phyloP scores from a whole-genome alignment of 169 alveolate genomes.

The Theileria parva region DNA sequence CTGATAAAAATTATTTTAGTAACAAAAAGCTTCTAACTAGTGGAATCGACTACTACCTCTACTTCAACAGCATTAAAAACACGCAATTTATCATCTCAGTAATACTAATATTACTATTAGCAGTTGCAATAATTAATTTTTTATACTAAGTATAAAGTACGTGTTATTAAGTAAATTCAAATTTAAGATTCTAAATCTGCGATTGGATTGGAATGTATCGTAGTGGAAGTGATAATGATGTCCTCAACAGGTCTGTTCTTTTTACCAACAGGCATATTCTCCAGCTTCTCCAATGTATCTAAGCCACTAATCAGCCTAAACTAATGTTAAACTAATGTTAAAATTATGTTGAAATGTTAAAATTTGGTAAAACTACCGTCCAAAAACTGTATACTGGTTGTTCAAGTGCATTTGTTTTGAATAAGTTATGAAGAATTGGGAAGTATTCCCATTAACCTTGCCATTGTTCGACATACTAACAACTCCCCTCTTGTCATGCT shows the following conservation, averaged over 20 bases:
- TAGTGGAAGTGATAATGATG: conserved; percentile 71
- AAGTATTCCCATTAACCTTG: conserved; percentile 87
- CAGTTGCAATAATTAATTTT: conserved; percentile 30
- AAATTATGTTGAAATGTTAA: too few species aligned
- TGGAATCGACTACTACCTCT: conserved; percentile 62
- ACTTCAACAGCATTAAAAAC: conserved; percentile 22
- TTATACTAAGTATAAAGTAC: background rate
- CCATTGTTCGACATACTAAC: conserved; percentile 91
- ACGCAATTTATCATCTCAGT: background rate
- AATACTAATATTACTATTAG: conserved; percentile 4
- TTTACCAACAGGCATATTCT: conserved; percentile 84
- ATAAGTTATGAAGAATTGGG: conserved; percentile 90
- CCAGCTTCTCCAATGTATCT: conserved; percentile 88
- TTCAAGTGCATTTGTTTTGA: conserved; percentile 89
- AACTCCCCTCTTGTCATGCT: conserved; percentile 88
- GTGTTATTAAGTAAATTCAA: background rate
- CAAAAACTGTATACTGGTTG: conserved; percentile 89
- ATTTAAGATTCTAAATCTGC: conserved; percentile 79
- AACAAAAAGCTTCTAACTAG: conserved; percentile 41
- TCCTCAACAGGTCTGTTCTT: conserved; percentile 81
- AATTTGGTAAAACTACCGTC: conserved; percentile 69
- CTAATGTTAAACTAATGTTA: too few species aligned
- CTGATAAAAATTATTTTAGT: background rate
- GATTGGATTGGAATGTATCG: conserved; percentile 88
- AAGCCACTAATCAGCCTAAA: conserved; percentile 87